These are phyloP conservation scores for Cudoniella acicularis DNA, from an alignment of 495 filamentous ascomycete genomes.

Conservation along the genomic window DNA sequence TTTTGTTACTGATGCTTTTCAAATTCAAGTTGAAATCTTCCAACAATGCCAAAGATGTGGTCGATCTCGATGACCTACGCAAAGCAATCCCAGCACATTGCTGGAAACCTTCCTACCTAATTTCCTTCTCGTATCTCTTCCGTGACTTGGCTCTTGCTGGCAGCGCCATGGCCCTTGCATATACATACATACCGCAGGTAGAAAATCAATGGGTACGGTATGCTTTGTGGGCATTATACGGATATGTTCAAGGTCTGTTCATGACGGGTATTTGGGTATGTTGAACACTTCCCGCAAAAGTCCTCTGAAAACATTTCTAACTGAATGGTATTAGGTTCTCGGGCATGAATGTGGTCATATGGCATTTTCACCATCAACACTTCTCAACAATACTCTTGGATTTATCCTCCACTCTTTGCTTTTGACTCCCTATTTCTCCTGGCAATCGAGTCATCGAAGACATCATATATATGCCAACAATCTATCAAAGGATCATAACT, in stretches of 20 bases:
- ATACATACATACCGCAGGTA: not conserved
- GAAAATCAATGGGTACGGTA: not conserved
- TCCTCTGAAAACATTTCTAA: conserved; percentile 34
- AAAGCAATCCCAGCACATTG: not conserved
- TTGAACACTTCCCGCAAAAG: not conserved
- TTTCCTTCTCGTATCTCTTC: not conserved
- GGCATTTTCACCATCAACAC: conserved; percentile 52
- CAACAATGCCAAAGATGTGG: too few species aligned
- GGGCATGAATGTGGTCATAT: conserved; percentile 57
- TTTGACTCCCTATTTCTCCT: conserved; percentile 61
- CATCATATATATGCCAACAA: conserved; percentile 54
- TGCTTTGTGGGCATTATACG: not conserved
- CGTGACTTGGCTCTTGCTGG: not conserved
- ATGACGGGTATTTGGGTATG: not conserved
- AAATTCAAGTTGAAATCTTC: too few species aligned
- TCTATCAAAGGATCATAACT: conserved; percentile 43
- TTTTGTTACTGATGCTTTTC: too few species aligned
- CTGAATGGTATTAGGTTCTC: conserved; percentile 51
- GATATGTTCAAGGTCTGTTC: not conserved
- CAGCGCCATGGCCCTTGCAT: not conserved
- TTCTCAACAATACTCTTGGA: conserved; percentile 54
- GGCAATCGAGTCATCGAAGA: conserved; percentile 61
- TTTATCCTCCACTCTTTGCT: conserved; percentile 55
- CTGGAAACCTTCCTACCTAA: not conserved
- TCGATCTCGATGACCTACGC: too few species aligned